These are phyloP conservation scores for Gastrolobium villosum DNA, from an alignment of 306 rosid species.

Conservation along the genomic window DNA sequence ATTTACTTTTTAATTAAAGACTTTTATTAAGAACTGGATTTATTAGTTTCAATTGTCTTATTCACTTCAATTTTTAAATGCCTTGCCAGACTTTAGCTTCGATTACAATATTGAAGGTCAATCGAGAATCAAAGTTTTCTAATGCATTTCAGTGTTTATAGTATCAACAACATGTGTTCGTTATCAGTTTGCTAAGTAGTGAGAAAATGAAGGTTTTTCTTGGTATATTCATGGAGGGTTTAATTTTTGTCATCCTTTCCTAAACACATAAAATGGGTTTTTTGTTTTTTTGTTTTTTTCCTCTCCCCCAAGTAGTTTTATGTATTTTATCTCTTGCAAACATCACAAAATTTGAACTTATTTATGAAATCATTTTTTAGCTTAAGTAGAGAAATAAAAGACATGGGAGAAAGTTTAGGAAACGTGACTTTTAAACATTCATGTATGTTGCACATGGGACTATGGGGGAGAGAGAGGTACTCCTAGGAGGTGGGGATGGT, in stretches of 20 bases:
- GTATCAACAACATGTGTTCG: too few species aligned
- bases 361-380: background rate
- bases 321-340: too few species aligned
- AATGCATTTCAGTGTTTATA: background rate
- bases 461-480: background rate
- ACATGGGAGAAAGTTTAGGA: background rate
- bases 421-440: constrained; percentile 8
- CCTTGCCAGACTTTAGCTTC: background rate
- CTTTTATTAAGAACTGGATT: background rate
- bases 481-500: constrained; percentile 45
- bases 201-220: too few species aligned
- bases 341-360: too few species aligned
- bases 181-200: too few species aligned
- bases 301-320: too few species aligned
- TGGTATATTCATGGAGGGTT: too few species aligned
- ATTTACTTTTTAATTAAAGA: background rate
- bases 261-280: too few species aligned
- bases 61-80: constrained; percentile 9
- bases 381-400: background rate
- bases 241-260: too few species aligned
- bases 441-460: constrained; percentile 45
- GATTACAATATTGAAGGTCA: background rate
- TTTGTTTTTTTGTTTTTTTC: too few species aligned
- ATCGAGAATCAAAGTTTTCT: background rate
- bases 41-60: constrained; percentile 3